A percentile compares a stretch with the other conserved stretches of the same genome.
phyloP scores from a whole-genome alignment of 495 filamentous ascomycete species.

The Hypoxylon crocopeplum region DNA sequence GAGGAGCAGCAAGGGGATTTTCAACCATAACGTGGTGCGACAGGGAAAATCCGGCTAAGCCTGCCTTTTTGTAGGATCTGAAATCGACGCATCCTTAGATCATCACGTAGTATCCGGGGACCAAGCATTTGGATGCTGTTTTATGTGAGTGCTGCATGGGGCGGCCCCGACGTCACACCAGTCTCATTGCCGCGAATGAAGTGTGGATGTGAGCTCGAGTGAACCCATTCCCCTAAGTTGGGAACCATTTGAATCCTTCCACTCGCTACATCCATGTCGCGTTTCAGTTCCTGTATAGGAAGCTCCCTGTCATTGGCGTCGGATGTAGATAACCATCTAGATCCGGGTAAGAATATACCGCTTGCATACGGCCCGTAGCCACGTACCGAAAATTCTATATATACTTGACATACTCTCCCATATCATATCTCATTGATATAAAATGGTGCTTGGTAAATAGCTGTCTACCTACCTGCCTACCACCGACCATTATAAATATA shows the following conservation, averaged over 20 bases:
- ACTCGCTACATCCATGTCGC: not conserved
- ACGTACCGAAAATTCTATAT: too few species aligned
- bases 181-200: not conserved
- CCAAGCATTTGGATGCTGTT: not conserved
- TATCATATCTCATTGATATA: too few species aligned
- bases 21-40: not conserved
- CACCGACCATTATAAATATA: too few species aligned
- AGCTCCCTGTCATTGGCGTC: constrained; percentile 3
- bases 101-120: not conserved
- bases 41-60: not conserved
- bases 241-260: constrained; percentile 3
- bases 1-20: not conserved
- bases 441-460: too few species aligned
- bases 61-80: not conserved
- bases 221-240: not conserved
- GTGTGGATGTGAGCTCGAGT: too few species aligned
- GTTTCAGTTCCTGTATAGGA: constrained; percentile 24
- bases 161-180: not conserved
- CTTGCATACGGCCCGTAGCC: too few species aligned
- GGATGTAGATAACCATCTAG: not conserved
- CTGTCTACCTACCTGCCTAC: too few species aligned
- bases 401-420: too few species aligned
- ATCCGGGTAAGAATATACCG: too few species aligned
- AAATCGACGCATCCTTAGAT: not conserved
- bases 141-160: not conserved